Conservation (phyloP, 257 asterid species). For the Rauvolfia tetraphylla region DNA sequence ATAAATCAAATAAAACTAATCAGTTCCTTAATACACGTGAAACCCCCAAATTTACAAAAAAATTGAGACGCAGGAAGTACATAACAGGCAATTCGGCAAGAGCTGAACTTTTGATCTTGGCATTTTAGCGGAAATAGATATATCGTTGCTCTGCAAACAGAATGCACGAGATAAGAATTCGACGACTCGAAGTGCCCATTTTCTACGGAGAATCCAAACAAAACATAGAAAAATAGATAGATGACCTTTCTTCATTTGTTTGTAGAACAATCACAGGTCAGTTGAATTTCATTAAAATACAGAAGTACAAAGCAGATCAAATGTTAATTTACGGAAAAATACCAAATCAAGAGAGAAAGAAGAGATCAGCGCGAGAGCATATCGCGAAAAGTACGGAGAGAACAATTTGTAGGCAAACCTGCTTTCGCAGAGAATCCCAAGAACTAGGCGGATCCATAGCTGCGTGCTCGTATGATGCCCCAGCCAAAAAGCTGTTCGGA, state of each 20-base stretch:
- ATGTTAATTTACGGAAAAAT: neutral
- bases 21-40: no score
- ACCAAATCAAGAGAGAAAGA: neutral
- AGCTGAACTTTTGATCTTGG: neutral
- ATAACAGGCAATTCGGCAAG: neutral
- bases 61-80: no score
- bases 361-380: neutral
- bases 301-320: neutral
- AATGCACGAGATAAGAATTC: neutral
- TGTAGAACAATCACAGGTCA: neutral
- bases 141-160: neutral
- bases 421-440: constrained; percentile 95
- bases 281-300: neutral
- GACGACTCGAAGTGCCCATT: neutral
- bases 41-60: no score
- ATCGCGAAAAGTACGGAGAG: neutral
- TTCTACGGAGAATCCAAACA: neutral
- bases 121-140: neutral
- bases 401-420: constrained; percentile 39
- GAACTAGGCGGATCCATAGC: constrained; percentile 77
- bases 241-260: neutral
- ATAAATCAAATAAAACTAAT: no score
- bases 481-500: neutral
- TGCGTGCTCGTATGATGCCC: neutral
- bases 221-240: neutral